phyloP scores from a whole-genome alignment of 1,284 basidiomycete genomes.

The Ganoderma sp. region DNA sequence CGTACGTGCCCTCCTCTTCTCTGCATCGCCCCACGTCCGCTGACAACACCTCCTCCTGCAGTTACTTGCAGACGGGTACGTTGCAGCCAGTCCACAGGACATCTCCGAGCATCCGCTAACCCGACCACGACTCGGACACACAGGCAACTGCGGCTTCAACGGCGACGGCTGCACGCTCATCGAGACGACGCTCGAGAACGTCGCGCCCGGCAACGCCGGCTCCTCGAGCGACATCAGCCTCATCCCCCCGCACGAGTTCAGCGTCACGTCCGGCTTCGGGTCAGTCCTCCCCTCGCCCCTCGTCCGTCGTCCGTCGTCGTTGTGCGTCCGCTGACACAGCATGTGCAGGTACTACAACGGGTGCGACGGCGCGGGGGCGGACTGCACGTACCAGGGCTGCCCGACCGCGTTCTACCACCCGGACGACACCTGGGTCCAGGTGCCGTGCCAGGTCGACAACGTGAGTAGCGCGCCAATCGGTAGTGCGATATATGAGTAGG shows the following conservation, averaged over 20 bases:
- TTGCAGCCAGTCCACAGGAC: not conserved
- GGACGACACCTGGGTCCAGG: too few species aligned
- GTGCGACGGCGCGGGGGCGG: too few species aligned
- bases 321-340: too few species aligned
- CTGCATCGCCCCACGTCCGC: not conserved
- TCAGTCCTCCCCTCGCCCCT: constrained; percentile 10
- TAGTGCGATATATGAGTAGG: too few species aligned
- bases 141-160: constrained; percentile 46
- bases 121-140: not conserved
- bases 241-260: constrained; percentile 47
- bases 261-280: constrained; percentile 42
- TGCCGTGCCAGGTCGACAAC: too few species aligned
- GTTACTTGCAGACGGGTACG: constrained; percentile 42
- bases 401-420: too few species aligned
- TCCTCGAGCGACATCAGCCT: constrained; percentile 52
- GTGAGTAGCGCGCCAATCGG: too few species aligned
- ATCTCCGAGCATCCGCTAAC: not conserved
- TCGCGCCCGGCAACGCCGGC: constrained; percentile 44
- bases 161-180: constrained; percentile 51
- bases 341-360: too few species aligned
- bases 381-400: too few species aligned
- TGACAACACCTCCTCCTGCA: constrained; percentile 15
- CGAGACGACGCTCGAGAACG: constrained; percentile 51
- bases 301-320: too few species aligned
- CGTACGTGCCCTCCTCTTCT: constrained; percentile 35